These are phyloP conservation scores for Yamadazyma dushanensis DNA, from an alignment of 1,139 yeast genomes.

Conservation along the genomic window DNA sequence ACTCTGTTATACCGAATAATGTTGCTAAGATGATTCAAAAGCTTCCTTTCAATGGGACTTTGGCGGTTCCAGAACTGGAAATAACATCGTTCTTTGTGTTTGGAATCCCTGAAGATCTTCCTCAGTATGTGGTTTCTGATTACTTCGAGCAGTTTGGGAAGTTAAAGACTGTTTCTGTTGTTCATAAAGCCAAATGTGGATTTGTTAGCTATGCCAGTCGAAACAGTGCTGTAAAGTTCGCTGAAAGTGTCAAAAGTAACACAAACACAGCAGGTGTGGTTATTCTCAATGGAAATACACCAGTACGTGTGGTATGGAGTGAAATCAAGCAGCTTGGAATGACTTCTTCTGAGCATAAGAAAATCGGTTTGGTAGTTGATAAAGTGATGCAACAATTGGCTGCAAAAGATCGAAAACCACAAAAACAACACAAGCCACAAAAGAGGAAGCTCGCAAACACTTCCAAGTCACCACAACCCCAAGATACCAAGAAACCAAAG, in stretches of 20 bases:
- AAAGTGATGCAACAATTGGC: slow-evolving; percentile 60
- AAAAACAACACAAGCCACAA: slow-evolving; percentile 1
- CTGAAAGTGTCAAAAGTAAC: slow-evolving; percentile 34
- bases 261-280: slow-evolving; percentile 35
- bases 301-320: slow-evolving; percentile 70
- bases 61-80: slow-evolving; percentile 35
- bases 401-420: slow-evolving; percentile 30
- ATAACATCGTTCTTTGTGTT: slow-evolving; percentile 65
- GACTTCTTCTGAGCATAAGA: slow-evolving; percentile 47
- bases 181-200: slow-evolving; percentile 67
- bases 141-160: slow-evolving; percentile 48
- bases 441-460: not conserved
- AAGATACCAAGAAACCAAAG: slow-evolving; percentile 2
- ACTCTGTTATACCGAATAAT: slow-evolving; percentile 26
- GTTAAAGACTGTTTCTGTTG: slow-evolving; percentile 50
- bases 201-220: slow-evolving; percentile 55
- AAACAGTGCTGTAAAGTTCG: slow-evolving; percentile 55
- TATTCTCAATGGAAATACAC: slow-evolving; percentile 34
- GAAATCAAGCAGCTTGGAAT: slow-evolving; percentile 51
- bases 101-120: slow-evolving; percentile 67
- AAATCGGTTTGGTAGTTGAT: slow-evolving; percentile 53
- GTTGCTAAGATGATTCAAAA: slow-evolving; percentile 50
- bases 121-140: slow-evolving; percentile 58
- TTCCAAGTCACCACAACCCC: not conserved
- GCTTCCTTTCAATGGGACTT: slow-evolving; percentile 61